Evolutionary conservation across 2,329 filamentous ascomycete genomes (phyloP), one percentile per base, ranked within the genome.

Genomic region (Incumbomyces lentus): DNA sequence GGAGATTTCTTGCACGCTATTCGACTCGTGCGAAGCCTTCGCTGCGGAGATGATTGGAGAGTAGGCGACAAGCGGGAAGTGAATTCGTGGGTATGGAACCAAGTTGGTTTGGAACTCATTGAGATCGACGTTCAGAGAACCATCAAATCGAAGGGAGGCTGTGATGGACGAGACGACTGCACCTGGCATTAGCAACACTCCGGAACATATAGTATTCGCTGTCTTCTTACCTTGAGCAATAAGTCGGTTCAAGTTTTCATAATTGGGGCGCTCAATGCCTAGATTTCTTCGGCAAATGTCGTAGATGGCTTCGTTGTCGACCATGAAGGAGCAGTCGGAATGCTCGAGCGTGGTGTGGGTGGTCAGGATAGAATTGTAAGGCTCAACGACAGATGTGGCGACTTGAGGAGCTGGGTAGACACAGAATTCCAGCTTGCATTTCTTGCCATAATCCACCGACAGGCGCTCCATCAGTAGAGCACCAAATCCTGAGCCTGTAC

Each of bases 101-200:
- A 98, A 73, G 79, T 98, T 98, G 73, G 90, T 98, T 81, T 98
- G 90, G 86, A 98, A 98, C 77, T 98, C 90, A 78, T 95, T 95
- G 59, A 98, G 75, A 70, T 98, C 90, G 73, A 98, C 92, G 74
- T 98, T 98, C 61, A 98, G 85, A 59, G 92, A 95, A 58, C 90
- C 90, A 65, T 96, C 90, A 72, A 96, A 98, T 66, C 90, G 89
- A 64, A 98, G 88, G 58, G 90, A 96, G 56, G 90, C 89, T 58
- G 90, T 98, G 71, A 96, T 96, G 61, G 90, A 96, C 45, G 89
- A 95, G 61, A 98, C 92, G 59, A 98, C 90, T 90, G 54, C 14
- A 26, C 32, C 18, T n/a, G 17, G 14, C 5, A 31, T 50, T 48
- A 32, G 18, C 41, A 39, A 54, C 68, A 62, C 38, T 26, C 8